Conservation (phyloP, 805 yeast genomes). For the Candida coquimbonensis region DNA sequence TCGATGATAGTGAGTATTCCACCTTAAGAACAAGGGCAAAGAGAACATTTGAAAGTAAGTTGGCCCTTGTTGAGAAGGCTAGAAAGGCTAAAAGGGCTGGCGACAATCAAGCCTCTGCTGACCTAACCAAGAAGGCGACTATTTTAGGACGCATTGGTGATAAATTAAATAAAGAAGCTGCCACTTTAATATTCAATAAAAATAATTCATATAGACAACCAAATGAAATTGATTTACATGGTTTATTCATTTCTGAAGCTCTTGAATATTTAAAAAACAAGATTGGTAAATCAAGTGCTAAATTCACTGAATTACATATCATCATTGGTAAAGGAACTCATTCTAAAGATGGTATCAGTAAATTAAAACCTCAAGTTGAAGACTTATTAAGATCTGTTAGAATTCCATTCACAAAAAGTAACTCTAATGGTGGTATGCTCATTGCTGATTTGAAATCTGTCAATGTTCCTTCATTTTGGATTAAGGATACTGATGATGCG, state of each 20-base stretch:
- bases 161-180: slow-evolving; percentile 67
- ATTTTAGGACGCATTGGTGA: slow-evolving; percentile 55
- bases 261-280: slow-evolving; percentile 66
- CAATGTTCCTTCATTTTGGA: slow-evolving; percentile 34
- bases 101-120: slow-evolving; percentile 66
- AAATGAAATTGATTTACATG: slow-evolving; percentile 90
- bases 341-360: slow-evolving; percentile 73
- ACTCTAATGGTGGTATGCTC: slow-evolving; percentile 73
- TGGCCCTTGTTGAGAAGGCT: slow-evolving; percentile 53
- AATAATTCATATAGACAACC: slow-evolving; percentile 77
- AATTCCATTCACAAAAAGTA: slow-evolving; percentile 54
- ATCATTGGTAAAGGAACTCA: slow-evolving; percentile 93
- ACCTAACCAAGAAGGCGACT: slow-evolving; percentile 59
- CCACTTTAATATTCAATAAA: slow-evolving; percentile 77
- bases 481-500: neutral
- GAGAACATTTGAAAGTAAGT: slow-evolving; percentile 37
- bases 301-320: slow-evolving; percentile 52
- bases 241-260: slow-evolving; percentile 85
- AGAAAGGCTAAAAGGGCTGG: slow-evolving; percentile 73
- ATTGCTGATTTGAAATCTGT: slow-evolving; percentile 53
- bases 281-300: slow-evolving; percentile 54
- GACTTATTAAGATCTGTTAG: slow-evolving; percentile 60
- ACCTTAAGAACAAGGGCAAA: slow-evolving; percentile 61
- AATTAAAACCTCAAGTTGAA: slow-evolving; percentile 84
- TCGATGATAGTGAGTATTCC: slow-evolving; percentile 38